phyloP scores from a whole-genome alignment of 164 flowering plant genomes.

The Paratinospora sagittata region DNA sequence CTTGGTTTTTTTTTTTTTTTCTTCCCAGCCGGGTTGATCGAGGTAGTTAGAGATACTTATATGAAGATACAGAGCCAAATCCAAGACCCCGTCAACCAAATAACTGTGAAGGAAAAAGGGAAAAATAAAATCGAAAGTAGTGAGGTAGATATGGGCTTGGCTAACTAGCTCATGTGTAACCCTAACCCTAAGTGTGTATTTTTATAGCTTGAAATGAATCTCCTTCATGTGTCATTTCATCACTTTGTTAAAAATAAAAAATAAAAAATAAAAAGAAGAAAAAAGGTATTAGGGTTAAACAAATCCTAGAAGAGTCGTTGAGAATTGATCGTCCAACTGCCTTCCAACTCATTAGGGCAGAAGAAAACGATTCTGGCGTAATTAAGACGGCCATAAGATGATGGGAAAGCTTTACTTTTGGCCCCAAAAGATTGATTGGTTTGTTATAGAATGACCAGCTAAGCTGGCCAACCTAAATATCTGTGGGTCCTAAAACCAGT shows the following conservation, averaged over 20 bases:
- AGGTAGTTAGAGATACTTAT: background rate
- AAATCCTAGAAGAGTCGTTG: slow-evolving; percentile 23
- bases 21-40: background rate
- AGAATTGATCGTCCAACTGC: slow-evolving; percentile 42
- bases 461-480: slow-evolving; percentile 20
- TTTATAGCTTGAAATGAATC: slow-evolving; percentile 27
- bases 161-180: slow-evolving; percentile 5
- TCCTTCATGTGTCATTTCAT: slow-evolving; percentile 2
- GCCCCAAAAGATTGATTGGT: slow-evolving; percentile 31
- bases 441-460: slow-evolving; percentile 41
- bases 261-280: too few species aligned
- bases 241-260: background rate
- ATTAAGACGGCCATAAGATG: slow-evolving; percentile 27
- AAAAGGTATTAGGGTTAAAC: slow-evolving; percentile 5
- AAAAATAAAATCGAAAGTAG: background rate
- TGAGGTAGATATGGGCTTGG: background rate
- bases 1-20: background rate
- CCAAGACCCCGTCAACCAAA: background rate
- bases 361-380: slow-evolving; percentile 10
- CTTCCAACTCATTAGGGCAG: slow-evolving; percentile 19
- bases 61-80: background rate
- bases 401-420: slow-evolving; percentile 25
- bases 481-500: slow-evolving; percentile 10
- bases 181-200: slow-evolving; percentile 45
- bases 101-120: background rate